Conservation (phyloP, 2,329 filamentous ascomycete species). For the Ophiostoma piceae region DNA sequence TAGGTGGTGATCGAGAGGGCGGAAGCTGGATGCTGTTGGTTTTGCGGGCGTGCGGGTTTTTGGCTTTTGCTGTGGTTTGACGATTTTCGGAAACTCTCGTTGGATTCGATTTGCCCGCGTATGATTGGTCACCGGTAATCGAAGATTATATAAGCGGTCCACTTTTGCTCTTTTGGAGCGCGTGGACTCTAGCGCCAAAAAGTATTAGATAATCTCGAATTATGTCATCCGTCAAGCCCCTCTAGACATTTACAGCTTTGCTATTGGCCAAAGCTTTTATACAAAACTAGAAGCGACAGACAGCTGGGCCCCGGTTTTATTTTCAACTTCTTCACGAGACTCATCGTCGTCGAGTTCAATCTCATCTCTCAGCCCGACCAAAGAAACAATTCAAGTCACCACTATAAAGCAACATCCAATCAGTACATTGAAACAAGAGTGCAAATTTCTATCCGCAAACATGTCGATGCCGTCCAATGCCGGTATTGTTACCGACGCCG, state of each 20-base stretch:
- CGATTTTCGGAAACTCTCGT: constrained; percentile 29
- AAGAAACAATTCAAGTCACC: not conserved
- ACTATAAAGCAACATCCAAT: not conserved
- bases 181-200: not conserved
- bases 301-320: constrained; percentile 3
- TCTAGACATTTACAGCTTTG: not conserved
- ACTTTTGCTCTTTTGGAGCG: not conserved
- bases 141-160: not conserved
- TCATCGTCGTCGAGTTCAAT: not conserved
- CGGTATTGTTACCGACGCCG: constrained; percentile 73
- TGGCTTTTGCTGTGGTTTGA: constrained; percentile 25
- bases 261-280: constrained; percentile 11
- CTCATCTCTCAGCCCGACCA: not conserved
- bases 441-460: not conserved
- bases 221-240: constrained; percentile 3
- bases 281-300: not conserved
- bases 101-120: constrained; percentile 26
- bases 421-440: not conserved
- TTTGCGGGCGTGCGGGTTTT: constrained; percentile 26
- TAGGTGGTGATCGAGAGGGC: constrained; percentile 11
- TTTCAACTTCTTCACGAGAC: not conserved
- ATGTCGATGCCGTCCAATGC: constrained; percentile 42
- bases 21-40: constrained; percentile 6
- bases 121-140: not conserved
- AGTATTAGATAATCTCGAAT: constrained; percentile 11